phyloP scores from a whole-genome alignment of 2,329 filamentous ascomycete species.

The Aspergillus pseudotamarii region DNA sequence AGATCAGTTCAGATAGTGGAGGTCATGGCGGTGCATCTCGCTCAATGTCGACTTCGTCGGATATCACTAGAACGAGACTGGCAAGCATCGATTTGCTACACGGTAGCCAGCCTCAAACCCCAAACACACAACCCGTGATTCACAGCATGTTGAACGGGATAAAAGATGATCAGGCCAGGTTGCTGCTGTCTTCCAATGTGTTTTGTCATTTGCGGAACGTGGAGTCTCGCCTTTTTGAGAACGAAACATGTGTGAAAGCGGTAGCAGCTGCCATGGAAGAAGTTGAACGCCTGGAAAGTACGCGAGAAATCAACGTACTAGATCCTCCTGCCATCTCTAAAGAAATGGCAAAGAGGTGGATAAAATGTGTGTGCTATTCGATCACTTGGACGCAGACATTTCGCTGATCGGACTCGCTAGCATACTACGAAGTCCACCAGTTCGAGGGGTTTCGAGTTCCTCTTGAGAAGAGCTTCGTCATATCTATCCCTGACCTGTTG shows the following conservation, averaged over 20 bases:
- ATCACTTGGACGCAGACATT: neutral
- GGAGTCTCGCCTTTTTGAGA: conserved; percentile 15
- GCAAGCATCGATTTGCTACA: neutral
- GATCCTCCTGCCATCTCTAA: conserved; percentile 12
- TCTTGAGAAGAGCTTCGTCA: conserved; percentile 14
- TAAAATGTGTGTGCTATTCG: conserved; percentile 2
- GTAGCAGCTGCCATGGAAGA: conserved; percentile 15
- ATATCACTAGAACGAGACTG: neutral
- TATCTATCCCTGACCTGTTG: conserved; percentile 20
- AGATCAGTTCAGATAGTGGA: neutral
- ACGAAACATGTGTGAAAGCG: conserved; percentile 12
- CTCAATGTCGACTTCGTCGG: conserved; percentile 5
- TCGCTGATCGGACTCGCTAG: neutral
- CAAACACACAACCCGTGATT: neutral
- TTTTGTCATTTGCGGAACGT: conserved; percentile 17
- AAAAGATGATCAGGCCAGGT: conserved; percentile 4
- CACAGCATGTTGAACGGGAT: conserved; percentile 5
- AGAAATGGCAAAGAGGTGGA: conserved; percentile 10
- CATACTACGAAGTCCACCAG: conserved; percentile 14
- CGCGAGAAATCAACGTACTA: neutral
- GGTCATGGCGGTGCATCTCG: neutral
- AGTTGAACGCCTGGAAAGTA: conserved; percentile 9
- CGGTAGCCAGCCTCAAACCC: neutral
- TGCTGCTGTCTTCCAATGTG: conserved; percentile 13
- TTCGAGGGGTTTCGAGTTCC: conserved; percentile 22